phyloP scores from a whole-genome alignment of 176 grass and related monocot species.

The Hsuehochloa calcarea region DNA sequence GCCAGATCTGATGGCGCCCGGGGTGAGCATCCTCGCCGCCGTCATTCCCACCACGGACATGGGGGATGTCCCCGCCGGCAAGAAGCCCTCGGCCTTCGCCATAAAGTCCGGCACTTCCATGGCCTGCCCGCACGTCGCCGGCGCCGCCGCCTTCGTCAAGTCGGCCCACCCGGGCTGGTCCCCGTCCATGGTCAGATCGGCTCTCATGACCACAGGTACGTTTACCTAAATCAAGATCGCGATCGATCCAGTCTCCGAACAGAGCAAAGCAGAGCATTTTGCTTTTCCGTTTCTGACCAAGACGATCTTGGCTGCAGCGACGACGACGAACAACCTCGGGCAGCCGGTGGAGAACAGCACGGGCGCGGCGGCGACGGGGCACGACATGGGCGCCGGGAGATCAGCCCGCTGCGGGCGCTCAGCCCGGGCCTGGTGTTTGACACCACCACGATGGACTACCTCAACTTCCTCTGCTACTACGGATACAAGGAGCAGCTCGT shows the following conservation, averaged over 20 bases:
- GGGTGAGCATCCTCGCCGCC: constrained; percentile 83
- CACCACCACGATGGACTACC: constrained; percentile 72
- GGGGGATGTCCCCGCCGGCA: constrained; percentile 52
- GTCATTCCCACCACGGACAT: constrained; percentile 59
- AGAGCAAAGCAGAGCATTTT: background rate
- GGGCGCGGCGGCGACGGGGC: constrained; percentile 57
- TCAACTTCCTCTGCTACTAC: constrained; percentile 82
- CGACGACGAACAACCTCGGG: constrained; percentile 68
- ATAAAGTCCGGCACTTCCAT: constrained; percentile 94
- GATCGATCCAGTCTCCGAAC: background rate
- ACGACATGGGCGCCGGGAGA: constrained; percentile 95
- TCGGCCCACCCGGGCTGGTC: constrained; percentile 81
- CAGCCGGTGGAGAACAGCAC: constrained; percentile 59
- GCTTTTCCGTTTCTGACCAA: background rate
- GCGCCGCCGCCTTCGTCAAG: constrained; percentile 79
- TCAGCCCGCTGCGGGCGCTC: constrained; percentile 84
- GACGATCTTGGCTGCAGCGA: constrained; percentile 32
- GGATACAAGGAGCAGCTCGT: constrained; percentile 82
- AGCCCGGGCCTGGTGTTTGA: constrained; percentile 92
- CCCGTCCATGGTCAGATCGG: constrained; percentile 92
- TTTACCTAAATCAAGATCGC: background rate
- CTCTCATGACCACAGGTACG: constrained; percentile 92
- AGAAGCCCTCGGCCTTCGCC: constrained; percentile 70
- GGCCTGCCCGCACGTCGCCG: constrained; percentile 95
- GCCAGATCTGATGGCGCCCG: constrained; percentile 97